phyloP scores from a whole-genome alignment of 2,329 filamentous ascomycete species.

The Colletotrichum abscissum region DNA sequence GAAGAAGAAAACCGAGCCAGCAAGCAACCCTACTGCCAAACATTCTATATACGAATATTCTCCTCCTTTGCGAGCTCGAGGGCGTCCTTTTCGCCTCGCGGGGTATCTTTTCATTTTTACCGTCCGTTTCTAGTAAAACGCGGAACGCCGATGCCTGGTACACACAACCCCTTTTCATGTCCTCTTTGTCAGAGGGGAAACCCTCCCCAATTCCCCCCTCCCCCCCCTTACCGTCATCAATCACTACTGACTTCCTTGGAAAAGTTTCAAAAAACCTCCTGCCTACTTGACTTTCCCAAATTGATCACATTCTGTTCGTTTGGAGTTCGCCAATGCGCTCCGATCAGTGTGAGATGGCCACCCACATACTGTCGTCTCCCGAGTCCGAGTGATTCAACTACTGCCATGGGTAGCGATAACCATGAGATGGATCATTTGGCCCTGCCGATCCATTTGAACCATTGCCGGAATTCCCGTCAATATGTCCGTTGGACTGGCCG shows the following conservation, averaged over 20 bases:
- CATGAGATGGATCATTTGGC: slow-evolving; percentile 20
- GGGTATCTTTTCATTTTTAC: slow-evolving; percentile 36
- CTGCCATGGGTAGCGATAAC: slow-evolving; percentile 37
- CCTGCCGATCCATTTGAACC: slow-evolving; percentile 8
- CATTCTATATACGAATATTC: neutral
- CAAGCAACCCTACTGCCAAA: neutral
- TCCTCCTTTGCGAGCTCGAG: neutral
- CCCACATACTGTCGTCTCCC: neutral
- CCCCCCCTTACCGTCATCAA: neutral
- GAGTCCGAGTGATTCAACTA: slow-evolving; percentile 2
- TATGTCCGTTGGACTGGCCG: neutral
- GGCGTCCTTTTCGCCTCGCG: slow-evolving; percentile 8
- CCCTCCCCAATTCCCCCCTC: neutral
- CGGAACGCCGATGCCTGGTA: neutral
- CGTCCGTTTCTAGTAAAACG: slow-evolving; percentile 38
- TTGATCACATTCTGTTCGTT: neutral
- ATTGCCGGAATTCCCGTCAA: neutral
- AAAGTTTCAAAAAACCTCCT: neutral
- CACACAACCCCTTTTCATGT: neutral
- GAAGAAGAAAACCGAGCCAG: neutral
- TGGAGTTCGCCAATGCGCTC: neutral
- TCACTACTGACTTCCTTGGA: neutral
- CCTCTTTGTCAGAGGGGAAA: neutral
- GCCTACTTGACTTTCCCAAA: neutral
- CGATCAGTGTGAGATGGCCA: neutral